A percentile compares a stretch with the other conserved stretches of the same genome.
Conservation (phyloP, 495 filamentous ascomycete genomes). For the Aspergillus saccharolyticus region DNA sequence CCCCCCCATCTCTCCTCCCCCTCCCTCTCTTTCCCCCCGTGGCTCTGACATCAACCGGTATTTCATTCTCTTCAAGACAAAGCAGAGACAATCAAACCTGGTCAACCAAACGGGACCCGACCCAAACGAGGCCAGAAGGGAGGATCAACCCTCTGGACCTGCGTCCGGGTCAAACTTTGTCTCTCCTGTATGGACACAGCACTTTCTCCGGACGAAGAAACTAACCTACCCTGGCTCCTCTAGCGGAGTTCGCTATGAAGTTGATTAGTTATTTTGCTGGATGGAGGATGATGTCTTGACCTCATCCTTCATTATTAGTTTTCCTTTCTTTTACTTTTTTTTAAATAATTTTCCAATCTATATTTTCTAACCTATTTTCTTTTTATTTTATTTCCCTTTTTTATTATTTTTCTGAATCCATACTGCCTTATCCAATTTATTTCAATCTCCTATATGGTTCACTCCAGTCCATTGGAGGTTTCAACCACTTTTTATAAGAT, state of each 20-base stretch:
- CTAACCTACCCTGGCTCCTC: constrained; percentile 31
- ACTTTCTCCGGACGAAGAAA: constrained; percentile 33
- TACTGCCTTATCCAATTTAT: constrained; percentile 10
- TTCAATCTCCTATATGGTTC: constrained; percentile 12
- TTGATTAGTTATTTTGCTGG: constrained; percentile 22
- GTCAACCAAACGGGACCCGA: constrained; percentile 32
- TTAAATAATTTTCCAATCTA: constrained; percentile 8
- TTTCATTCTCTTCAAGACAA: constrained; percentile 30
- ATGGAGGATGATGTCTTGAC: constrained; percentile 42
- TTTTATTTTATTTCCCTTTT: constrained; percentile 1
- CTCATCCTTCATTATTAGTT: constrained; percentile 28
- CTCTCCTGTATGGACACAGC: constrained; percentile 31
- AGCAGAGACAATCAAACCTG: constrained; percentile 31
- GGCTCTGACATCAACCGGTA: constrained; percentile 45
- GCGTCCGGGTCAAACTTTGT: constrained; percentile 45
- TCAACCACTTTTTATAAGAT: constrained; percentile 11
- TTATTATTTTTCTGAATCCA: not conserved
- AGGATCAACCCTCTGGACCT: constrained; percentile 47
- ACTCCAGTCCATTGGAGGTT: not conserved
- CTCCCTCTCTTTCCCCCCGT: constrained; percentile 17
- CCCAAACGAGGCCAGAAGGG: constrained; percentile 39
- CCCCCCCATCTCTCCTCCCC: constrained; percentile 2
- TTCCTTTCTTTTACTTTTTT: constrained; percentile 18
- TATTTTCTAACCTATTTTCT: constrained; percentile 17
- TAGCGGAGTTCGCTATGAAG: constrained; percentile 29